These are phyloP conservation scores for Xylaria acuta DNA, from an alignment of 495 filamentous ascomycete species.

Conservation along the genomic window DNA sequence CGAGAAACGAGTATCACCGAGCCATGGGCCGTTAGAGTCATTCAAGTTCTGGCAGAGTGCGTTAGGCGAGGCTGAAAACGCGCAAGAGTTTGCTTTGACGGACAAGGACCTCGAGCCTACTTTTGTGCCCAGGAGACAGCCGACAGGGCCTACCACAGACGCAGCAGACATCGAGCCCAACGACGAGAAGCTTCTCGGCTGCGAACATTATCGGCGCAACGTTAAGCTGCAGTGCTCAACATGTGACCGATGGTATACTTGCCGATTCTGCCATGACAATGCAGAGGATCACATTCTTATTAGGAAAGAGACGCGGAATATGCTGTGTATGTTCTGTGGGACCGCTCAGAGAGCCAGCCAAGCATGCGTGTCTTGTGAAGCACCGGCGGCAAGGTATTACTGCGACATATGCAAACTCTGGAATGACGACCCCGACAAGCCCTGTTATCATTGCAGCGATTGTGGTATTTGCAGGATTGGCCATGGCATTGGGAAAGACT, in stretches of 20 bases:
- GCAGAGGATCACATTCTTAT: constrained; percentile 82
- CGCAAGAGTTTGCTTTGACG: constrained; percentile 70
- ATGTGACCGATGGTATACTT: constrained; percentile 93
- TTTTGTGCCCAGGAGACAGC: constrained; percentile 55
- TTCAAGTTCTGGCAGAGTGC: constrained; percentile 51
- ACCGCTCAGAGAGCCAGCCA: constrained; percentile 83
- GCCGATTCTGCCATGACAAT: constrained; percentile 92
- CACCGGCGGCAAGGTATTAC: constrained; percentile 87
- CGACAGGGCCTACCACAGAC: constrained; percentile 33
- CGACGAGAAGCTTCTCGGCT: constrained; percentile 68
- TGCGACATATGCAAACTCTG: constrained; percentile 95
- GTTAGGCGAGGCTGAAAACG: constrained; percentile 36
- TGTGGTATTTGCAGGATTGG: constrained; percentile 96
- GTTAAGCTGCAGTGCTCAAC: constrained; percentile 92
- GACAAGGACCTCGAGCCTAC: constrained; percentile 75
- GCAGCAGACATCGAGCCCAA: constrained; percentile 53
- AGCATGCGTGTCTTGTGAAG: constrained; percentile 75
- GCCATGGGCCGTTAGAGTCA: constrained; percentile 35
- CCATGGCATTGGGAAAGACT: constrained; percentile 92
- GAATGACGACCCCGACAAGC: constrained; percentile 90
- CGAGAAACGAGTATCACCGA: constrained; percentile 36
- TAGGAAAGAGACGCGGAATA: constrained; percentile 85
- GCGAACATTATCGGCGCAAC: constrained; percentile 92
- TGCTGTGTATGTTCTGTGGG: constrained; percentile 97
- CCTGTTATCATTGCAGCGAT: constrained; percentile 95